These are phyloP conservation scores for Filosporella fistucella DNA, from an alignment of 495 filamentous ascomycete genomes.

Conservation along the genomic window DNA sequence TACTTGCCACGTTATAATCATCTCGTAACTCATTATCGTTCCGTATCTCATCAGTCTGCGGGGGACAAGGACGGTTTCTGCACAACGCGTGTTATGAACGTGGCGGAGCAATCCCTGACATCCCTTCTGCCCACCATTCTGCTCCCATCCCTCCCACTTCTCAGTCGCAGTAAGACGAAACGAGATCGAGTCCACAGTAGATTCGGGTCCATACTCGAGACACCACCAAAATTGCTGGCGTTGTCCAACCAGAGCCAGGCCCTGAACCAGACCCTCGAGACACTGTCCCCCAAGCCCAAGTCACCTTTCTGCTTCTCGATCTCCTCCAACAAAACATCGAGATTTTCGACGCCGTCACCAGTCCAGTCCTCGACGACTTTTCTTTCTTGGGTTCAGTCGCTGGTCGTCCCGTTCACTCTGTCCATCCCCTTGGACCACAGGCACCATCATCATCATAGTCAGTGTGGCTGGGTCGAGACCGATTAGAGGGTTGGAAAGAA, in stretches of 20 bases:
- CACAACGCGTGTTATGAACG: neutral
- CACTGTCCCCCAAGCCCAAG: neutral
- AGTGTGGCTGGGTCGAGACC: no score
- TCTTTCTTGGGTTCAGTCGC: no score
- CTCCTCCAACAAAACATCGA: neutral
- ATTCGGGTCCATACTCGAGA: slow-evolving; percentile 1
- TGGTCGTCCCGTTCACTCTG: no score
- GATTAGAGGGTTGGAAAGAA: no score
- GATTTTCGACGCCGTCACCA: neutral
- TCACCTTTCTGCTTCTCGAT: neutral
- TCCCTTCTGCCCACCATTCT: no score
- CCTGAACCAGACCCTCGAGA: neutral
- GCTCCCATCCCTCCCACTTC: no score
- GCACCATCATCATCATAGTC: no score
- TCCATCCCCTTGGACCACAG: no score
- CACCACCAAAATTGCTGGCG: no score
- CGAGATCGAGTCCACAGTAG: neutral
- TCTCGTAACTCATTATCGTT: no score
- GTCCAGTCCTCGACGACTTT: neutral
- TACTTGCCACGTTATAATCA: no score
- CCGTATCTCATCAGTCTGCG: no score
- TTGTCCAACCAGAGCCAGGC: neutral
- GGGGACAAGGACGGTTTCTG: neutral
- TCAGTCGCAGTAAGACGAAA: slow-evolving; percentile 2
- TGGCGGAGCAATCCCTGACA: neutral